phyloP scores from a whole-genome alignment of 495 filamentous ascomycete species.

The Clavariopsis aquatica region DNA sequence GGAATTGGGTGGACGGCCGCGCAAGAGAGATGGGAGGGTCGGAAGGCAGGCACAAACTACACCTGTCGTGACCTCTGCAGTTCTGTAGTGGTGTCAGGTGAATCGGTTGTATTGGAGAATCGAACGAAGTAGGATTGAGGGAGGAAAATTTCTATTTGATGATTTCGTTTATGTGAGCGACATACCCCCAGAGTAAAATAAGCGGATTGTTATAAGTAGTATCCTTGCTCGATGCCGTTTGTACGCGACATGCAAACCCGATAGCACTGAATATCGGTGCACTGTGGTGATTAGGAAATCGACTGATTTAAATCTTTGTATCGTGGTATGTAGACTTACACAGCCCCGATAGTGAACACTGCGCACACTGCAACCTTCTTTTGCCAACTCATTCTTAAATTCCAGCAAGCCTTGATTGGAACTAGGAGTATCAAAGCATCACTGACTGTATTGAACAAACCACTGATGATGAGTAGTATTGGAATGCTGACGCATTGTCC shows the following conservation, averaged over 20 bases:
- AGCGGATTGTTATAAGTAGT: slow-evolving; percentile 21
- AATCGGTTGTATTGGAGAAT: no score
- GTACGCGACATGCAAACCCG: slow-evolving; percentile 13
- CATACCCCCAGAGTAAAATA: slow-evolving; percentile 30
- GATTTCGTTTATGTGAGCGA: no score
- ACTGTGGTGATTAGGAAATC: not conserved
- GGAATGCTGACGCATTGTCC: slow-evolving; percentile 18
- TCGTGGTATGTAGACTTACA: slow-evolving; percentile 7
- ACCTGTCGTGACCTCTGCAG: slow-evolving; percentile 27
- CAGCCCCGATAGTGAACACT: slow-evolving; percentile 23
- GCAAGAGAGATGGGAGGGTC: slow-evolving; percentile 13
- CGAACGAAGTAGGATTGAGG: not conserved
- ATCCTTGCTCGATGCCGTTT: slow-evolving; percentile 7
- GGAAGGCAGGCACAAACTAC: slow-evolving; percentile 28
- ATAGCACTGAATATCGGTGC: slow-evolving; percentile 27
- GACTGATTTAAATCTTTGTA: no score
- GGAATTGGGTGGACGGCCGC: not conserved
- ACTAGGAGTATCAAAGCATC: slow-evolving; percentile 25
- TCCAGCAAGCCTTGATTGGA: slow-evolving; percentile 17
- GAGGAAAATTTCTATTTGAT: no score
- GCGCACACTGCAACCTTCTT: slow-evolving; percentile 25
- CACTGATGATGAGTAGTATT: slow-evolving; percentile 15
- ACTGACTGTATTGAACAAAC: slow-evolving; percentile 27
- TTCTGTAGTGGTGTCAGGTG: slow-evolving; percentile 4
- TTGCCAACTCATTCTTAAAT: slow-evolving; percentile 13